Conservation (phyloP, 2,329 filamentous ascomycete species). For the Cyclaneusma minus region DNA sequence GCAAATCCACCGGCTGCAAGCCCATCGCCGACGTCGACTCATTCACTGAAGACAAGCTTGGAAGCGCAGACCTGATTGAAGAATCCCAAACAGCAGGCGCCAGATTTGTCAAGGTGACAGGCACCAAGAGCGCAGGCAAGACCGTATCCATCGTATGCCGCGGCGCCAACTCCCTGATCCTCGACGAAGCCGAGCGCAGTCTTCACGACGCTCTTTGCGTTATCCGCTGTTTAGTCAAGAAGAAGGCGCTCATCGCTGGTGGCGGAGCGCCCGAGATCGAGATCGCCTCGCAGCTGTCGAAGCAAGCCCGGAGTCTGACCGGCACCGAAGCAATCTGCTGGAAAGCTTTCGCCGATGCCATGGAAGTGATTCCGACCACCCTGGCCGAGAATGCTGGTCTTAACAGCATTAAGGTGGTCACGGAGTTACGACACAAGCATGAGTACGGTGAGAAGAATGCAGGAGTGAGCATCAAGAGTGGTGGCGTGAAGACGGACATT, state of each 20-base stretch:
- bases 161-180: conserved; percentile 83
- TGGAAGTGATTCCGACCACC: conserved; percentile 94
- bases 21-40: conserved; percentile 97
- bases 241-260: conserved; percentile 96
- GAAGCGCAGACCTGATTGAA: conserved; percentile 83
- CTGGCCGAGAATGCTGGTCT: conserved; percentile 93
- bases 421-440: conserved; percentile 84
- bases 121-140: conserved; percentile 69
- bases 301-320: conserved; percentile 65
- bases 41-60: conserved; percentile 96
- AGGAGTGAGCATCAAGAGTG: conserved; percentile 94
- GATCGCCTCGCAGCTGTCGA: conserved; percentile 73
- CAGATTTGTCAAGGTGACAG: conserved; percentile 88
- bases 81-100: conserved; percentile 78
- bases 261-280: conserved; percentile 95
- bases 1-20: conserved; percentile 98
- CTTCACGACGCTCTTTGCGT: conserved; percentile 97
- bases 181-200: conserved; percentile 93
- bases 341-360: conserved; percentile 95
- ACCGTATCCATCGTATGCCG: conserved; percentile 91
- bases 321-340: conserved; percentile 97
- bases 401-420: conserved; percentile 98
- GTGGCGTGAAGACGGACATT: conserved; percentile 93
- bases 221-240: conserved; percentile 94
- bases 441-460: conserved; percentile 92